These are phyloP conservation scores for Neophaeococcomyces aloes DNA, from an alignment of 2,329 filamentous ascomycete genomes.

Conservation along the genomic window DNA sequence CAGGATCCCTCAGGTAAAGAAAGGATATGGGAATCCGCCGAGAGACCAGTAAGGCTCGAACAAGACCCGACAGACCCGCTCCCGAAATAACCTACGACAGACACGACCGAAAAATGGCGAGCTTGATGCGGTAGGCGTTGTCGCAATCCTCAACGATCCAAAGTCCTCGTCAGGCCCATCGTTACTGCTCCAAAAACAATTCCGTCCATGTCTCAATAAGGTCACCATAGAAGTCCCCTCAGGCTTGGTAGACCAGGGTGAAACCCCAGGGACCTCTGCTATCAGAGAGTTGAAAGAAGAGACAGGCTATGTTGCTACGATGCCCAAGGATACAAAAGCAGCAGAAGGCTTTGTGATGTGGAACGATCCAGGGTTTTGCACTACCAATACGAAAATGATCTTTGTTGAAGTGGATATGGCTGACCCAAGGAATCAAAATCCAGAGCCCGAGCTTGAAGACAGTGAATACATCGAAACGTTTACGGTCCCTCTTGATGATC, in stretches of 20 bases:
- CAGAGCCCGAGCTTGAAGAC: slow-evolving; percentile 61
- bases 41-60: slow-evolving; percentile 30
- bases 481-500: slow-evolving; percentile 49
- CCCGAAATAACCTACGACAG: slow-evolving; percentile 3
- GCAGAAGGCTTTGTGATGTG: slow-evolving; percentile 21
- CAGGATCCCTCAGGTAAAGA: slow-evolving; percentile 33
- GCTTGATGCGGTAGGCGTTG: slow-evolving; percentile 50
- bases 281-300: slow-evolving; percentile 52
- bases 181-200: slow-evolving; percentile 41
- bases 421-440: slow-evolving; percentile 57
- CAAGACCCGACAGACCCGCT: background rate
- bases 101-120: slow-evolving; percentile 34
- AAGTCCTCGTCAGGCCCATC: slow-evolving; percentile 27
- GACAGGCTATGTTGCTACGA: slow-evolving; percentile 48
- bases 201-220: slow-evolving; percentile 49
- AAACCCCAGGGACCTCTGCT: slow-evolving; percentile 46
- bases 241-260: slow-evolving; percentile 48
- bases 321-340: slow-evolving; percentile 16
- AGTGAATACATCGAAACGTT: slow-evolving; percentile 78
- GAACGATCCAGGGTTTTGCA: slow-evolving; percentile 39
- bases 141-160: slow-evolving; percentile 43
- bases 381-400: slow-evolving; percentile 46
- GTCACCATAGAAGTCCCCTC: slow-evolving; percentile 52
- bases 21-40: slow-evolving; percentile 36
- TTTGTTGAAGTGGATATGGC: slow-evolving; percentile 63